phyloP scores from a whole-genome alignment of 305 asterid genomes.

The Fraxinus baroniana region DNA sequence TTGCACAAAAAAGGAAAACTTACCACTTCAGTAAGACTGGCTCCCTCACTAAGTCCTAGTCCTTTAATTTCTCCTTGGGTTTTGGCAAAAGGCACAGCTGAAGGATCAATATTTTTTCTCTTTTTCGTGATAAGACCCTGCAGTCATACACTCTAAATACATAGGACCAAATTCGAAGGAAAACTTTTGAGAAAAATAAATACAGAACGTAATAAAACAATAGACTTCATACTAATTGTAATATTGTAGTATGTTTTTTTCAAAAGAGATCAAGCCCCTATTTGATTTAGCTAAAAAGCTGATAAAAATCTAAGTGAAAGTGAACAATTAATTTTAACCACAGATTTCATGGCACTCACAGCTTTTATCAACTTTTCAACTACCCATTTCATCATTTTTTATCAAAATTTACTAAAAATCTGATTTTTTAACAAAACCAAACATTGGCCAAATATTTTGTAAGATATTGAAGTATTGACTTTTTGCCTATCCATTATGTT shows the following conservation, averaged over 20 bases:
- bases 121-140: constrained; percentile 96
- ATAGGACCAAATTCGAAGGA: constrained; percentile 8
- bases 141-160: constrained; percentile 29
- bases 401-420: neutral
- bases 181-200: neutral
- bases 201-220: neutral
- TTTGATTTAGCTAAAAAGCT: neutral
- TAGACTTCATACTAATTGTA: constrained; percentile 6
- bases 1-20: no score
- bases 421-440: neutral
- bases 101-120: constrained; percentile 81
- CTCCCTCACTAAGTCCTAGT: constrained; percentile 88
- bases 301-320: neutral
- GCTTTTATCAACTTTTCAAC: neutral
- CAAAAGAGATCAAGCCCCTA: neutral
- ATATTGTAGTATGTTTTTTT: neutral
- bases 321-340: neutral
- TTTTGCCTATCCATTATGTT: constrained; percentile 8
- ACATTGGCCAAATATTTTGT: neutral
- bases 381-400: neutral
- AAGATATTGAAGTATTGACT: constrained; percentile 3
- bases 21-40: constrained; percentile 85
- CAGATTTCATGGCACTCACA: neutral
- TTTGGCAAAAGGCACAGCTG: constrained; percentile 92
- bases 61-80: constrained; percentile 51